Evolutionary conservation across 2,329 filamentous ascomycete genomes (phyloP).

Genomic region (Diaporthe citriasiana): DNA sequence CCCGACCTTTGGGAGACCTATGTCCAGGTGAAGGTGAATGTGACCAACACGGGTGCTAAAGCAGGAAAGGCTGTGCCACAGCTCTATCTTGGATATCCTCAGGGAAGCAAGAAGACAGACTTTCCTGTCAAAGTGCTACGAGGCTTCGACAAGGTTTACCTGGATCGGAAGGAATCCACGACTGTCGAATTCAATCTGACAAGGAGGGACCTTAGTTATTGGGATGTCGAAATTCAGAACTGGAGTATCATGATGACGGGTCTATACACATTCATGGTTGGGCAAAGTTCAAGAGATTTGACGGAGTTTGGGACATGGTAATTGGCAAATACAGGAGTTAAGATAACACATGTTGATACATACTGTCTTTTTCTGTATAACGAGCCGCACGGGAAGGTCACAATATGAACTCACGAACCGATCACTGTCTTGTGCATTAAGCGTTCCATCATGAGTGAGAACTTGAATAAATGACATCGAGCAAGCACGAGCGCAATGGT

Average conservation of each 20-base stretch:
- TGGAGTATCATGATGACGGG: slow-evolving; percentile 73
- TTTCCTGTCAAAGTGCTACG: slow-evolving; percentile 78
- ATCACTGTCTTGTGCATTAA: neutral
- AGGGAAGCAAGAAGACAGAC: slow-evolving; percentile 58
- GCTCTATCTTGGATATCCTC: slow-evolving; percentile 62
- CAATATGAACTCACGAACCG: neutral
- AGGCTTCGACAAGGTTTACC: slow-evolving; percentile 78
- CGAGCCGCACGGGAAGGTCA: neutral
- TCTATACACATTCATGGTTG: slow-evolving; percentile 57
- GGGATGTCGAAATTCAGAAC: slow-evolving; percentile 77
- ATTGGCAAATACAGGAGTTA: neutral
- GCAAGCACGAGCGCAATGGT: neutral
- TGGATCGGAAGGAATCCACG: slow-evolving; percentile 67
- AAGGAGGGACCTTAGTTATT: slow-evolving; percentile 79
- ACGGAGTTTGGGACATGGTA: slow-evolving; percentile 40
- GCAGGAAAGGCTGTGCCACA: slow-evolving; percentile 62
- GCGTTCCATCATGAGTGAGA: neutral
- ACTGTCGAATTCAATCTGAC: slow-evolving; percentile 72
- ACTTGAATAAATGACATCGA: neutral
- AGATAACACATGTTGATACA: neutral
- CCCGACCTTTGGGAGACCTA: slow-evolving; percentile 74
- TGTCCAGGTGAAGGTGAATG: slow-evolving; percentile 62
- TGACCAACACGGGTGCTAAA: slow-evolving; percentile 67
- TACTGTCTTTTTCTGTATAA: neutral
- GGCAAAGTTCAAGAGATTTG: slow-evolving; percentile 52